Evolutionary conservation across 805 yeast genomes (phyloP), one percentile per base, ranked within the genome.

Genomic region (Ogataea nonfermentans): DNA sequence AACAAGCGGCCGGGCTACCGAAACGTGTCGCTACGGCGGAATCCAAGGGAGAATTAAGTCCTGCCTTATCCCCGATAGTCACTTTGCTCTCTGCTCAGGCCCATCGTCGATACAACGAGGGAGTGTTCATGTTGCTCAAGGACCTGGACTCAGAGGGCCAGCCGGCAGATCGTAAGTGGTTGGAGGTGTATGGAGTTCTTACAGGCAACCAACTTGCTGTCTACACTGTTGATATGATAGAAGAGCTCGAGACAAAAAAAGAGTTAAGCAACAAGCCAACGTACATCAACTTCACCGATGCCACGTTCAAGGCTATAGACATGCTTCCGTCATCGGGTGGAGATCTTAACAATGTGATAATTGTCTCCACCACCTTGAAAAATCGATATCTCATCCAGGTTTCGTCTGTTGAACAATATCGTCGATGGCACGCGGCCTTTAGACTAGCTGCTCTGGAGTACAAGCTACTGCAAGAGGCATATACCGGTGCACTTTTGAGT

Each of bases 361-460:
- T 87, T n/a, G 84, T 91, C 3, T 85, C 95, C 30, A 93, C 99
- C 2, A 93, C 98, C 2, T 70, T 89, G 66, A 89, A 87, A 56
- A 93, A 93, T 63, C 71, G 98, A 49, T 89, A 74, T 61, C 71
- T 93, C 44, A 65, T 93, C 42, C 97, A 90, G 63, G 84, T 82
- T 52, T 70, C 84, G 28, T 71, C 86, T 12, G 67, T 67, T 33
- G 81, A 76, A 35, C 78, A 80, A 40, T 79, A 83, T 56, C 68
- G 73, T 37, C 71, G 72, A 43, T 93, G 98, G 98, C 78, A 80
- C 46, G 74, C 89, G 4, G 91, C 96, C 4, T 75, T 93, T 42
- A 70, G 96, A 44, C 68, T 93, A 46, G 71, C 95, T 9, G 73
- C 79, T 29, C 90, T 76, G 59, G 99, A 93, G 66, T 81, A 83